Evolutionary conservation across 106 monocot species (phyloP), one percentile per base, ranked within the genome.

Genomic region (Chionographis japonica): DNA sequence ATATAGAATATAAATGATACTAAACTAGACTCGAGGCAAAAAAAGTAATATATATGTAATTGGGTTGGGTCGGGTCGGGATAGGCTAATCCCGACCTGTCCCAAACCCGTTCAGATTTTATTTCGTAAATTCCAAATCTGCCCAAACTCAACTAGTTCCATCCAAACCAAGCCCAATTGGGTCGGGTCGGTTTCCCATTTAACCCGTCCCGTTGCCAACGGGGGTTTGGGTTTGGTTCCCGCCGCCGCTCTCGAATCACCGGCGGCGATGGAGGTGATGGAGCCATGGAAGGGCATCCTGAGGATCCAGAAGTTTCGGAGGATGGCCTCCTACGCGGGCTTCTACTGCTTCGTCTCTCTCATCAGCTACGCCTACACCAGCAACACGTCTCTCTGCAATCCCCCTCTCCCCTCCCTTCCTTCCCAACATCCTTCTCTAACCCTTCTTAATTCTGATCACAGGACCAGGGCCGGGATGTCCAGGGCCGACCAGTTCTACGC

Each of bases 381-480:
- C 72, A 98, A 98, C 84, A 92, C 92, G 95, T 94, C 67, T 55
- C 57, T 27, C 38, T 58, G n/a, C 16, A 35, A 27, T 27, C 52
- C 43, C 37, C 50, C 13, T 52, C 42, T 53, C 15, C 68, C 14
- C 18, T 10, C 4, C 65, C 10, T 54, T 11, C 41, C 50, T 35
- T 49, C 20, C 27, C 35, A 12, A 20, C 41, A 6, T 36, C 9
- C 37, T 12, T 61, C 27, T 49, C 15, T 5, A 17, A 73, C 6
- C 66, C 37, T 19, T 14, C 5, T 12, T 50, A 4, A 12, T 75
- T 18, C n/a, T 56, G 16, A 60, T 68, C 73, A 37, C 74, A 95
- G 91, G 65, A 92, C 84, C 35, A 81, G 97, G 63, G 97, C 97
- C 2, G 97, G 97, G 7, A 81, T 90, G 58, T 98, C 97, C 37